Conservation (phyloP, 768 basidiomycete species). For the Albatrellus ellisii region DNA sequence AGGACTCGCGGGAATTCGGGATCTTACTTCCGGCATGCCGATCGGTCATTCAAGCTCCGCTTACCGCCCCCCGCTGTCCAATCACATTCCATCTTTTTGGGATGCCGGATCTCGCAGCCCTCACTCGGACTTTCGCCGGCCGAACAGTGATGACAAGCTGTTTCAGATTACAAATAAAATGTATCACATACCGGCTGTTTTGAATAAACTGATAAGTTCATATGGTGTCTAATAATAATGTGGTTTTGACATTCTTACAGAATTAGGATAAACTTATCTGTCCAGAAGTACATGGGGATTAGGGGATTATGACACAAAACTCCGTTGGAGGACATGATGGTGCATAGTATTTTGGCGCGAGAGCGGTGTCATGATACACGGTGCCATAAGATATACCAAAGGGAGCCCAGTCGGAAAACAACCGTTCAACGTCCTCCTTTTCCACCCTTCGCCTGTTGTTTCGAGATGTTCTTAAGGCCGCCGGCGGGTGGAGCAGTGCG, state of each 20-base stretch:
- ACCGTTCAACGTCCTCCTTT: conserved; percentile 54
- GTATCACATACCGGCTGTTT: too few relatives aligned
- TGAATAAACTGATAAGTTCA: too few relatives aligned
- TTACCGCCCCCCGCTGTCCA: neutral
- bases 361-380: conserved; percentile 2
- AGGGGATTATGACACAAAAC: too few relatives aligned
- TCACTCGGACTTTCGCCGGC: too few relatives aligned
- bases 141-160: too few relatives aligned
- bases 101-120: neutral
- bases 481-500: conserved; percentile 35
- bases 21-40: neutral
- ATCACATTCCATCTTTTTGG: neutral
- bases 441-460: conserved; percentile 93
- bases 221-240: too few relatives aligned
- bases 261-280: too few relatives aligned
- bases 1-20: conserved; percentile 5
- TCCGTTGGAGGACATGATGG: too few relatives aligned
- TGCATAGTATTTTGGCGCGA: conserved; percentile 1
- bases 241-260: too few relatives aligned
- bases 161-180: too few relatives aligned
- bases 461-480: conserved; percentile 72
- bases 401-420: conserved; percentile 3
- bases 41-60: neutral
- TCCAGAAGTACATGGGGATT: too few relatives aligned
- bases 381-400: conserved; percentile 4